A percentile compares a stretch with the other conserved stretches of the same genome.
Evolutionary conservation across 1,139 yeast genomes (phyloP).

Genomic region (Scheffersomyces stambukii): DNA sequence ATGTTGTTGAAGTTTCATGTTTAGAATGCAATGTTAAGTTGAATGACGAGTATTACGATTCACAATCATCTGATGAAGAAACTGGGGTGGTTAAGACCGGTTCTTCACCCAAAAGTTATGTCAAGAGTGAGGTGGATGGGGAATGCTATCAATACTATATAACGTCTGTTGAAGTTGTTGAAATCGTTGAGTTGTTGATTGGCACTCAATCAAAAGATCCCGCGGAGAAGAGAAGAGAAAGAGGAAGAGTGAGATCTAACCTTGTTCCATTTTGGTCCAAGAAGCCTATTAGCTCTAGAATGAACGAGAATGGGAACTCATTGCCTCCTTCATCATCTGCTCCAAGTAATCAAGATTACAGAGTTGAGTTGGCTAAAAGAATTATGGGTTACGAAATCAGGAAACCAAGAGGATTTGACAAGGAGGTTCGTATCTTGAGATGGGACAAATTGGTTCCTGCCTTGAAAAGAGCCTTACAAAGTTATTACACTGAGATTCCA

Average conservation of each 20-base stretch:
- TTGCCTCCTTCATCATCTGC: slow-evolving; percentile 6
- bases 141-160: slow-evolving; percentile 44
- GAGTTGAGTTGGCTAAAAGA: slow-evolving; percentile 56
- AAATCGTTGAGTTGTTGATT: slow-evolving; percentile 56
- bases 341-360: slow-evolving; percentile 38
- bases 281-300: slow-evolving; percentile 52
- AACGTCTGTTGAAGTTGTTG: slow-evolving; percentile 64
- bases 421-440: slow-evolving; percentile 57
- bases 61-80: slow-evolving; percentile 19
- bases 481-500: slow-evolving; percentile 57
- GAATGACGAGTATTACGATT: slow-evolving; percentile 20
- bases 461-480: slow-evolving; percentile 56
- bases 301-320: slow-evolving; percentile 21
- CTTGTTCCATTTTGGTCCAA: slow-evolving; percentile 68
- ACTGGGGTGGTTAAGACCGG: slow-evolving; percentile 4
- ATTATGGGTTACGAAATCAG: slow-evolving; percentile 63
- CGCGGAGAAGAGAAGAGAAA: slow-evolving; percentile 50
- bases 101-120: slow-evolving; percentile 12
- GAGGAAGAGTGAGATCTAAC: slow-evolving; percentile 62
- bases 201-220: slow-evolving; percentile 46
- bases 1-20: slow-evolving; percentile 58
- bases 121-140: slow-evolving; percentile 14
- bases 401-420: slow-evolving; percentile 65
- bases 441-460: slow-evolving; percentile 63
- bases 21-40: slow-evolving; percentile 40